Evolutionary conservation across 768 basidiomycete genomes (phyloP), one percentile per base, ranked within the genome.

Genomic region (Boletus subparvulus): DNA sequence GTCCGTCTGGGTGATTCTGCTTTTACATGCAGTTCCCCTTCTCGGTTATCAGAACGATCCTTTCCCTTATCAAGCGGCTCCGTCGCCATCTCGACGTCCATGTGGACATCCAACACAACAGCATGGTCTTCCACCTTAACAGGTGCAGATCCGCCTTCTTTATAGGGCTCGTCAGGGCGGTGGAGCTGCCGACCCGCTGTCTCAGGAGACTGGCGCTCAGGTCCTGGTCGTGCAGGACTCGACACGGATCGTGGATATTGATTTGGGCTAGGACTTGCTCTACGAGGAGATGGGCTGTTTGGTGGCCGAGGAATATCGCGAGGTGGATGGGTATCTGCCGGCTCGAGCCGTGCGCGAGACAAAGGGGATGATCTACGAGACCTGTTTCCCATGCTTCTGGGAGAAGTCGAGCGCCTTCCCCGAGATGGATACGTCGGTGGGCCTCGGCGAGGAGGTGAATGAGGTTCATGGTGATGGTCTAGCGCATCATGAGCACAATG

Each of bases 1-100:
- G 63, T 39, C 26, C 67, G 66, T 45, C 66, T 54, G 49, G 65
- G 63, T n/a, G 67, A 66, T 45, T 61, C 60, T 50, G 50, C 64
- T 40, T 63, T 65, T 39, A 55, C 54, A 55, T 66, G 59, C 16
- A 13, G 36, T 49, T 61, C 66, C 50, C 39, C 63, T 41, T 59
- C 65, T 57, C n/a, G 58, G 28, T 44, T 32, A 41, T 58, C 62
- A 26, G 54, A 48, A 28, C 50, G 60, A 11, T 64, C 68, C 51
- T 58, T 54, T 30, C 35, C 61, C 50, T 67, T 60, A 4, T 39
- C 35, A 45, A 33, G 13, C n/a, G 36, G n/a, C 14, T 61, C 60
- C 21, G 46, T 49, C 6, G 26, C 26, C 53, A 50, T 48, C 47
- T 61, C 58, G 24, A 39, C 49, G 45, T 62, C 56, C 44, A 40